phyloP scores from a whole-genome alignment of 345 rosid genomes.

The Pugionium dolabratum region DNA sequence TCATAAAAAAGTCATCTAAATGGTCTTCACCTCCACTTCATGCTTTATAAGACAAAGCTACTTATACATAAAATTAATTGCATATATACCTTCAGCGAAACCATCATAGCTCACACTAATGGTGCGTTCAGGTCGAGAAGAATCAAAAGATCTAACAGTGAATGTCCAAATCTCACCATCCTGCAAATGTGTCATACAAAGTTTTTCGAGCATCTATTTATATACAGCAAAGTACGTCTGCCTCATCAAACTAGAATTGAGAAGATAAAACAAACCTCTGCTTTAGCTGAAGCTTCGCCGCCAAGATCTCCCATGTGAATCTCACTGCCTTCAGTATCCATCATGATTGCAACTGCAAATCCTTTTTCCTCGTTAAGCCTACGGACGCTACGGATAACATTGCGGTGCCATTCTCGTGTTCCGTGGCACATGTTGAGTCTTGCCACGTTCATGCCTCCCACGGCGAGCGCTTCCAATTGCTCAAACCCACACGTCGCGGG shows the following conservation, averaged over 20 bases:
- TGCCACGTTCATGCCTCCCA: conserved; percentile 98
- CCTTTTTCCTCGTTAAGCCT: conserved; percentile 95
- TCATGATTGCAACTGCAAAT: conserved; percentile 95
- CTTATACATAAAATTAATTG: background rate
- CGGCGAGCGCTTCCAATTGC: conserved; percentile 87
- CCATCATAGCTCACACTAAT: conserved; percentile 93
- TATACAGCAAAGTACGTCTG: too few species aligned
- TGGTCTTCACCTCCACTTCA: too few species aligned
- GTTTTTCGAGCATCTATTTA: background rate
- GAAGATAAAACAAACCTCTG: conserved; percentile 59
- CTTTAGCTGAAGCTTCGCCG: conserved; percentile 79
- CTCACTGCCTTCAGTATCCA: conserved; percentile 99
- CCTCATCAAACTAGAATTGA: conserved; percentile 23
- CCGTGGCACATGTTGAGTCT: conserved; percentile 98
- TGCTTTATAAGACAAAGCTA: background rate
- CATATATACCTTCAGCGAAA: conserved; percentile 80
- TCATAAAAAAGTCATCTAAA: background rate
- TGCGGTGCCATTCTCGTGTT: conserved; percentile 85
- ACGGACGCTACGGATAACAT: conserved; percentile 76
- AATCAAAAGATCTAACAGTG: conserved; percentile 82
- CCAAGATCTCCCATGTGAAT: conserved; percentile 99
- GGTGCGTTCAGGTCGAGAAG: conserved; percentile 72
- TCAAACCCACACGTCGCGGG: conserved; percentile 86
- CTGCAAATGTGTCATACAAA: conserved; percentile 38
- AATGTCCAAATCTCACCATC: conserved; percentile 99